These are phyloP conservation scores for Chrysanthemum lavandulifolium DNA, from an alignment of 129 eudicot genomes.

Conservation along the genomic window DNA sequence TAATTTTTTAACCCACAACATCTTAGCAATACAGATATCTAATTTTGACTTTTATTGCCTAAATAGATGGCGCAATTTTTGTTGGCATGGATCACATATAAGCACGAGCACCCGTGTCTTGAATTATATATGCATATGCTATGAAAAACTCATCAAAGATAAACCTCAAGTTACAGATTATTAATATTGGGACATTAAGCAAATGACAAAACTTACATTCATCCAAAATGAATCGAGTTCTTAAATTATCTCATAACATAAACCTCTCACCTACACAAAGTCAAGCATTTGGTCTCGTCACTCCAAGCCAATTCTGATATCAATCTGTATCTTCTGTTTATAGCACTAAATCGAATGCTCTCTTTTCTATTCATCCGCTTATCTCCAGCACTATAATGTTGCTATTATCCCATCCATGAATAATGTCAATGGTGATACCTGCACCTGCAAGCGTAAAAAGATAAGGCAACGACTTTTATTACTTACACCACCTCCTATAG, in stretches of 20 bases:
- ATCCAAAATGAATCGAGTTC: not conserved
- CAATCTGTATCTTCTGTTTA: not conserved
- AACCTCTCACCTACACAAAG: slow-evolving; percentile 18
- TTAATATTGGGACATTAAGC: not conserved
- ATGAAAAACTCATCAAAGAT: not conserved
- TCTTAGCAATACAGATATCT: too few species aligned
- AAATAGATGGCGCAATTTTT: too few species aligned
- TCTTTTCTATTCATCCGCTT: not conserved
- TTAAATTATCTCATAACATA: slow-evolving; percentile 17
- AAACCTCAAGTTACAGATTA: not conserved
- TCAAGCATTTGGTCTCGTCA: not conserved
- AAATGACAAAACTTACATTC: slow-evolving; percentile 1
- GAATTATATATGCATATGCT: not conserved
- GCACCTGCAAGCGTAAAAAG: slow-evolving; percentile 10
- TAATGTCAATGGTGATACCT: slow-evolving; percentile 1
- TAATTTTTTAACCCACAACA: too few species aligned
- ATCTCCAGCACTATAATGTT: slow-evolving; percentile 14
- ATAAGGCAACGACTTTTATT: not conserved
- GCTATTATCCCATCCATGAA: slow-evolving; percentile 2
- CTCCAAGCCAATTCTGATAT: slow-evolving; percentile 1
- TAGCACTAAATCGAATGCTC: not conserved
- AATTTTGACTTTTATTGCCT: too few species aligned
- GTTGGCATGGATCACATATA: not conserved
- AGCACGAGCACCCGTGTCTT: not conserved
- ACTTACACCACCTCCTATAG: too few species aligned